phyloP scores from a whole-genome alignment of 352 stramenopile genomes.

The Elongisporangium anandrum region DNA sequence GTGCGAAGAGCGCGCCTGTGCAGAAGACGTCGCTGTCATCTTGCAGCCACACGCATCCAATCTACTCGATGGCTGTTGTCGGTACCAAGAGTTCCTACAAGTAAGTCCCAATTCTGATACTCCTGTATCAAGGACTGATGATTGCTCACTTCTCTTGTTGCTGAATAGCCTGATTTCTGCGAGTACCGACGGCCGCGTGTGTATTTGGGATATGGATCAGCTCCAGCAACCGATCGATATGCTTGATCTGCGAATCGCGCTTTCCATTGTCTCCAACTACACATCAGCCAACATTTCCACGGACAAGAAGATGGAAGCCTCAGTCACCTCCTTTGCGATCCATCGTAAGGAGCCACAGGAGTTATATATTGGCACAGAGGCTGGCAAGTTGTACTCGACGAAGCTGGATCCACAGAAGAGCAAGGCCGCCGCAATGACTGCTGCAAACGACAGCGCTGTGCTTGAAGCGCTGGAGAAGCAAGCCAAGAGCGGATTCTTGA shows the following conservation, averaged over 20 bases:
- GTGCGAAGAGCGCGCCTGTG: conserved; percentile 73
- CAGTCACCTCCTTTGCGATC: conserved; percentile 78
- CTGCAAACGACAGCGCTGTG: conserved; percentile 5
- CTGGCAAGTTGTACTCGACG: conserved; percentile 73
- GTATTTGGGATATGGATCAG: conserved; percentile 83
- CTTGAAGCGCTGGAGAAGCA: conserved; percentile 32
- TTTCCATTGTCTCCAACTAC: conserved; percentile 77
- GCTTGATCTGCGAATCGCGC: conserved; percentile 76
- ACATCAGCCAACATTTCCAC: conserved; percentile 50
- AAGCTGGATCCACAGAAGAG: conserved; percentile 73
- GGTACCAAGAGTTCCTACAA: conserved; percentile 79
- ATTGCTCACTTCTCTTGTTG: conserved; percentile 2
- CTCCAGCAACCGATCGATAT: conserved; percentile 81
- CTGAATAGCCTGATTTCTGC: conserved; percentile 67
- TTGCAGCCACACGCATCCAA: conserved; percentile 82
- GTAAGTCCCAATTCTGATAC: conserved; percentile 27
- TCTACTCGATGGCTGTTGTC: conserved; percentile 83
- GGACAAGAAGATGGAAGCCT: conserved; percentile 85
- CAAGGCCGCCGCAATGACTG: conserved; percentile 28
- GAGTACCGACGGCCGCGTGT: conserved; percentile 84
- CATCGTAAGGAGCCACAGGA: conserved; percentile 80
- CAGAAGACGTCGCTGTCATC: conserved; percentile 81
- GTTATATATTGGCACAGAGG: conserved; percentile 81
- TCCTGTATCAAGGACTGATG: conserved; percentile 1
- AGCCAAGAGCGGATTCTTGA: conserved; percentile 19